These are phyloP conservation scores for Neofusicoccum ribis DNA, from an alignment of 2,329 filamentous ascomycete species.

Conservation along the genomic window DNA sequence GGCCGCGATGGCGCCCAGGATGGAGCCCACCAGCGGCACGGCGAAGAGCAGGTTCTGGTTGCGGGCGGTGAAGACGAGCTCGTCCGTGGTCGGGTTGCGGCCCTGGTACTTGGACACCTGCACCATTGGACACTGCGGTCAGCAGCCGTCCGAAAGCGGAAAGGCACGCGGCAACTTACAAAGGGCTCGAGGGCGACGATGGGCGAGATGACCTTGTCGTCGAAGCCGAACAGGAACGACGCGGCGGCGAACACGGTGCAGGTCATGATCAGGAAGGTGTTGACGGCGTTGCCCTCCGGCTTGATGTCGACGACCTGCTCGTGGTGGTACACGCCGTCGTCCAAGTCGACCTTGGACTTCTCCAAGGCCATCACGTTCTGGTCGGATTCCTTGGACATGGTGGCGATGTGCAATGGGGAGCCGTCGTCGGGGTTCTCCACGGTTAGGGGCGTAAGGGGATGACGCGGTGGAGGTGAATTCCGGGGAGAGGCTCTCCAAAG, in stretches of 20 bases:
- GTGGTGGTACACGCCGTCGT: not conserved
- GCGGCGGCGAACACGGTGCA: constrained; percentile 11
- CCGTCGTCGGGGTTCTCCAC: not conserved
- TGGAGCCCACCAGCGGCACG: constrained; percentile 15
- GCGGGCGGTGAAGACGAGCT: constrained; percentile 11
- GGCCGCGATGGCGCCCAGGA: constrained; percentile 11
- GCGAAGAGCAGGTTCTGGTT: constrained; percentile 17
- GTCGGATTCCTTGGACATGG: constrained; percentile 5
- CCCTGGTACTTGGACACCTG: constrained; percentile 12
- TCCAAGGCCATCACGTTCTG: not conserved
- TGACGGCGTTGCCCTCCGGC: constrained; percentile 10
- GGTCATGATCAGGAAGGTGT: not conserved
- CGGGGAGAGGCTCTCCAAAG: not conserved
- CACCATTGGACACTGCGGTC: not conserved
- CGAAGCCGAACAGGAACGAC: constrained; percentile 14
- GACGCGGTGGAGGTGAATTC: not conserved
- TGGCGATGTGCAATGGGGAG: too few species aligned
- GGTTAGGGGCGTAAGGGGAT: not conserved
- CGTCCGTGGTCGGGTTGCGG: constrained; percentile 1
- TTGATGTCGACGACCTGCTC: not conserved
- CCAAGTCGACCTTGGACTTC: not conserved
- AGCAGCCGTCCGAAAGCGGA: not conserved
- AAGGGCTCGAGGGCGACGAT: constrained; percentile 12
- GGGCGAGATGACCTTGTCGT: constrained; percentile 15
- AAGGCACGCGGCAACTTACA: constrained; percentile 1